Evolutionary conservation across 208 protist species (phyloP), one percentile per base, ranked within the genome.

Genomic region (Crithidia mellificae): DNA sequence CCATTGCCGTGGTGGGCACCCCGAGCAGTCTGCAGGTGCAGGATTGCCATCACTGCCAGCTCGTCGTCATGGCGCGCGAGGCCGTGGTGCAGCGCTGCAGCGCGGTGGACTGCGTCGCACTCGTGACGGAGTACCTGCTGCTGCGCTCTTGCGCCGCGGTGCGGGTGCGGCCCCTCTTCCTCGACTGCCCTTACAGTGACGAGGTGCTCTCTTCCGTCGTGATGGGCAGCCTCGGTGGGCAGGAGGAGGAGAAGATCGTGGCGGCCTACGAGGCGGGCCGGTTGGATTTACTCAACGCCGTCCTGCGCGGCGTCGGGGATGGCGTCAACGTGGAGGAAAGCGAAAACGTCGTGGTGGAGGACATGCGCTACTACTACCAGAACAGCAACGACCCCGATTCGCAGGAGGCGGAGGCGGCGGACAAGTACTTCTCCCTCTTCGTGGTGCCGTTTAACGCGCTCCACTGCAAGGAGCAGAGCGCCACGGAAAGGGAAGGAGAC

Each of bases 71-170:
- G 61, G 78, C 75, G 17, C 68, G 79, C 17, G 83, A 92, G 64
- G 55, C 55, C 15, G 58, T 84, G 6, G 20, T 95, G 30, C 69
- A 83, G 39, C 17, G 81, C 8, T 93, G 83, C 57, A 24, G 30
- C 11, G 19, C 51, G 12, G 39, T 93, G 63, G 72, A 83, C 17
- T 55, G 82, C 12, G 63, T 77, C 12, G 72, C 77, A 2, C 66
- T 93, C 4, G 78, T 88, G 25, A 91, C 85, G 17, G 87, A 93
- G 69, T 85, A 79, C 49, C 14, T 89, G 12, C 34, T 66, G 19
- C 0, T 84, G 38, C 64, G 34, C 15, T 3, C 46, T 1, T 88
- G 82, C 51, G 29, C 36, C 7, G 52, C 47, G 19, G 44, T 83
- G 39, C 64, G 66, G 25, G 55, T 91, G 34, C 51, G 64, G 8